A percentile compares a stretch with the other conserved stretches of the same genome.
Evolutionary conservation across 805 yeast species (phyloP).

Genomic region (Candida jianshihensis): DNA sequence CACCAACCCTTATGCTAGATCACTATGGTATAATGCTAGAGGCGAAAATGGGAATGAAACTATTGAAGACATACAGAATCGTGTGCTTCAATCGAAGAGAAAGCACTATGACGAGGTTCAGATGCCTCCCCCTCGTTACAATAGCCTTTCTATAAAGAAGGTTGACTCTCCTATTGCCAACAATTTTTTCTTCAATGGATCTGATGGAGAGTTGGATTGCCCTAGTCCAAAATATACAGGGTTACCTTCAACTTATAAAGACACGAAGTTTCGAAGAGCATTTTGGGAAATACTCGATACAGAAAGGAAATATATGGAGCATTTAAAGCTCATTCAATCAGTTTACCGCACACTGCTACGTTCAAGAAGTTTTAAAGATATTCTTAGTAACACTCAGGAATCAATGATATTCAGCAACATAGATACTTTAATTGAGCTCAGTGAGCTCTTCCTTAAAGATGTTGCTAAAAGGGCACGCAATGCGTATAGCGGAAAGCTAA

Average conservation of each 20-base stretch:
- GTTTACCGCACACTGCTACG: constrained; percentile 28
- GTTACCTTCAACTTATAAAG: not conserved
- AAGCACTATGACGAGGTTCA: constrained; percentile 4
- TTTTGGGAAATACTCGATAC: constrained; percentile 25
- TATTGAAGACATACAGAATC: constrained; percentile 23
- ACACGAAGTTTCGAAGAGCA: constrained; percentile 13
- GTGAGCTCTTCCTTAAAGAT: constrained; percentile 24
- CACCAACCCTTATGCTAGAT: constrained; percentile 35
- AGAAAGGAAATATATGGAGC: constrained; percentile 28
- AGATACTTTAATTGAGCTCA: constrained; percentile 30
- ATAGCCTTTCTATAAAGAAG: constrained; percentile 20
- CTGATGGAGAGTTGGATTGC: not conserved
- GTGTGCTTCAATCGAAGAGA: constrained; percentile 14
- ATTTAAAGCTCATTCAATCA: constrained; percentile 23
- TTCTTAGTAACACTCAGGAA: constrained; percentile 29
- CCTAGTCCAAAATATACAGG: constrained; percentile 2
- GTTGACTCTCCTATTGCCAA: constrained; percentile 30
- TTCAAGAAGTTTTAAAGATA: constrained; percentile 23
- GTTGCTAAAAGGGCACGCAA: constrained; percentile 4
- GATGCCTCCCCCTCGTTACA: constrained; percentile 19
- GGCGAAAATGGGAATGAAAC: constrained; percentile 28
- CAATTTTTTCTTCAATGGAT: constrained; percentile 10
- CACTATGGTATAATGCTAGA: constrained; percentile 35
- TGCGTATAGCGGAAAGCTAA: not conserved
- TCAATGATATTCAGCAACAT: constrained; percentile 37